Conservation (phyloP, 2,329 filamentous ascomycete genomes). For the Gyromitra esculenta region DNA sequence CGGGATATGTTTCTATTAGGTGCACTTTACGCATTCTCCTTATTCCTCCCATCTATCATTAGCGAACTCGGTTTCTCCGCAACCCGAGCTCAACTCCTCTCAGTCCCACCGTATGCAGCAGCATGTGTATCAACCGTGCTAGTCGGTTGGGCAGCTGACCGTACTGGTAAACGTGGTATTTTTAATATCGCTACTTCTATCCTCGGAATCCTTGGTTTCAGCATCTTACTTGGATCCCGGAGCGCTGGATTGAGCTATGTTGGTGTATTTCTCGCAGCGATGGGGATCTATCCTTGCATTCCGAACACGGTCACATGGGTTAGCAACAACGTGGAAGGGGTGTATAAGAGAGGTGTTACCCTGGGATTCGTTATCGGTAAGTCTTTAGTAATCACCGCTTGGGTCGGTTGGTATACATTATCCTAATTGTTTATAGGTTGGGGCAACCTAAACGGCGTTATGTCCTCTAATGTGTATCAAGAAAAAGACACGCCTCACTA, state of each 20-base stretch:
- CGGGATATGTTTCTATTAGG: constrained; percentile 18
- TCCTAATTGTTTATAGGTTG: constrained; percentile 64
- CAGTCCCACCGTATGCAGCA: constrained; percentile 73
- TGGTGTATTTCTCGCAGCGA: constrained; percentile 82
- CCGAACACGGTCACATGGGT: constrained; percentile 89
- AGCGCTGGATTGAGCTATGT: constrained; percentile 78
- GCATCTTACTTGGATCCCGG: constrained; percentile 76
- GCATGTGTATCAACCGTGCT: constrained; percentile 75
- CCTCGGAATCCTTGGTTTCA: constrained; percentile 79
- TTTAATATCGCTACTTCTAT: constrained; percentile 80
- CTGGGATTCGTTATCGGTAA: constrained; percentile 81
- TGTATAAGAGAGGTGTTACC: constrained; percentile 89
- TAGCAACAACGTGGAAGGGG: constrained; percentile 87
- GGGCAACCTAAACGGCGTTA: constrained; percentile 90
- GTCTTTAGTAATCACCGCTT: constrained; percentile 18
- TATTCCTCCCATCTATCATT: constrained; percentile 85
- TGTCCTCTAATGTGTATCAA: constrained; percentile 78
- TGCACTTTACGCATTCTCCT: constrained; percentile 72
- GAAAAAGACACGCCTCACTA: constrained; percentile 70
- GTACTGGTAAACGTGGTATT: constrained; percentile 75
- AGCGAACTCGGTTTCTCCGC: constrained; percentile 66
- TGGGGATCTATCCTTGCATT: constrained; percentile 89
- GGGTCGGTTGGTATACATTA: neutral
- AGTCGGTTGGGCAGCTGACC: constrained; percentile 80
- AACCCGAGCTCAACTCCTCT: constrained; percentile 75